These are phyloP conservation scores for Cryptosporidium meleagridis DNA, from an alignment of 169 alveolate species.

Conservation along the genomic window DNA sequence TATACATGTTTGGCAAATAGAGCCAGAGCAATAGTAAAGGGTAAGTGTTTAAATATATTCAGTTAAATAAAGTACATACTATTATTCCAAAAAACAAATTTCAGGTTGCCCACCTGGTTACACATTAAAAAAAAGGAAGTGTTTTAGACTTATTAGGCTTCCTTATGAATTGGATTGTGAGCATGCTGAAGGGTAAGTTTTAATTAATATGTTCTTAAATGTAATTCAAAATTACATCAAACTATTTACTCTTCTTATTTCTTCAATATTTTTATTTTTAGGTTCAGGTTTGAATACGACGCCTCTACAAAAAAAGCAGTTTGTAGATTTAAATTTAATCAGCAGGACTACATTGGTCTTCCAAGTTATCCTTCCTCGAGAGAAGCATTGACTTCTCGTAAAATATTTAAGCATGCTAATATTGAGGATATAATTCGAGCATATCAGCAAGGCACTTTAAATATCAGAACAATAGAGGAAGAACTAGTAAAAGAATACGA, in stretches of 20 bases:
- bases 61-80: background rate
- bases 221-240: background rate
- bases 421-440: conserved; percentile 65
- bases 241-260: background rate
- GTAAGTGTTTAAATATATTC: background rate
- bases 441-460: conserved; percentile 64
- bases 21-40: conserved; percentile 61
- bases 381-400: conserved; percentile 65
- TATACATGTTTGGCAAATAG: conserved; percentile 67
- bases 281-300: conserved; percentile 65
- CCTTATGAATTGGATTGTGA: conserved; percentile 72
- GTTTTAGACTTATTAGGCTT: conserved; percentile 47
- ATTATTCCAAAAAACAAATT: background rate
- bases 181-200: conserved; percentile 71
- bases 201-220: background rate
- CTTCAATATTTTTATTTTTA: background rate
- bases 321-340: conserved; percentile 40
- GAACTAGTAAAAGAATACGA: conserved; percentile 32
- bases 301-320: conserved; percentile 38
- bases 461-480: conserved; percentile 27
- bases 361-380: conserved; percentile 73
- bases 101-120: conserved; percentile 66
- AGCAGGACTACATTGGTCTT: conserved; percentile 56
- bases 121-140: conserved; percentile 48
- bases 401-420: conserved; percentile 59